Conservation (phyloP, 176 grass and related monocot genomes). For the Phyllostachys edulis region DNA sequence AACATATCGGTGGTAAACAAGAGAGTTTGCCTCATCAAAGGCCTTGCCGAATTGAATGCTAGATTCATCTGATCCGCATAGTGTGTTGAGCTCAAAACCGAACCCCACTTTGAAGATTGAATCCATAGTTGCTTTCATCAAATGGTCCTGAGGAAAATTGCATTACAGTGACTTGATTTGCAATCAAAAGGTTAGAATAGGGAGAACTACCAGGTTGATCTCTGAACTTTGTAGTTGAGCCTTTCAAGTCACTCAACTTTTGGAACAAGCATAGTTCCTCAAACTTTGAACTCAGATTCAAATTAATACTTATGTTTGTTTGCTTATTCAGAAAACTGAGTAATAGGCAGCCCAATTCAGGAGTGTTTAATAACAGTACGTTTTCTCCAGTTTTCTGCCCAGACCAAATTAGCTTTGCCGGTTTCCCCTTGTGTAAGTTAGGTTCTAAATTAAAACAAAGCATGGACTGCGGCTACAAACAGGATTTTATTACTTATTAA, state of each 20-base stretch:
- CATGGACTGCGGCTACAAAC: background rate
- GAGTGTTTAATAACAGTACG: background rate
- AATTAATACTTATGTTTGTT: background rate
- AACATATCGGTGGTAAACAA: slow-evolving; percentile 50
- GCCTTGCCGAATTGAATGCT: slow-evolving; percentile 44
- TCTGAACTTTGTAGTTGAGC: background rate
- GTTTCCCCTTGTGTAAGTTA: background rate
- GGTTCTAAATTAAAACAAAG: background rate
- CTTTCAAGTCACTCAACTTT: background rate
- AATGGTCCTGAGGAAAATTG: slow-evolving; percentile 40
- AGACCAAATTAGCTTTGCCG: background rate
- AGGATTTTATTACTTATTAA: background rate
- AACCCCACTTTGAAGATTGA: slow-evolving; percentile 68
- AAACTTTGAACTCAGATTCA: background rate
- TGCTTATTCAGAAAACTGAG: background rate
- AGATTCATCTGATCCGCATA: slow-evolving; percentile 34
- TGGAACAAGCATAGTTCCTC: background rate
- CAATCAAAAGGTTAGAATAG: background rate
- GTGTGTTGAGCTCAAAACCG: slow-evolving; percentile 50
- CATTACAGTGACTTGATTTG: background rate
- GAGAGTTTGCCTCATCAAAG: slow-evolving; percentile 52
- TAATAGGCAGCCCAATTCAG: background rate
- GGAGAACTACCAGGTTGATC: background rate
- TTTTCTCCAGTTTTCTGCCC: background rate
- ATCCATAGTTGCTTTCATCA: slow-evolving; percentile 69